Conservation (phyloP, 352 stramenopile species). For the Aphanomyces astaci region DNA sequence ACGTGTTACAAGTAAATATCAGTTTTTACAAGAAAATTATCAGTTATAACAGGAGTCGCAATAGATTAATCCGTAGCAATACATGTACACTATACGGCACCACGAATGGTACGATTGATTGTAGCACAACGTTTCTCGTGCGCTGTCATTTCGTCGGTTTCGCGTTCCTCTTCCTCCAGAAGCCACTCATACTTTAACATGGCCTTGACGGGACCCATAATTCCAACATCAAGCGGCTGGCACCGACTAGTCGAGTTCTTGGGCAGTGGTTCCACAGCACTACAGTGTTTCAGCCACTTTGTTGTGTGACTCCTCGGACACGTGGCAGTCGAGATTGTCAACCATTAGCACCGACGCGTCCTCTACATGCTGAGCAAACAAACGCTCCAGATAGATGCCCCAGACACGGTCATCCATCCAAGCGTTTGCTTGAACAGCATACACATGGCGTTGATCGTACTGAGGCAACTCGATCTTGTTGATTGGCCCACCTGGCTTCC, state of each 20-base stretch:
- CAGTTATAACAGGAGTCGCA: no score
- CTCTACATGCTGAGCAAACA: background rate
- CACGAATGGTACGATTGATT: no score
- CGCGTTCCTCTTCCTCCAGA: background rate
- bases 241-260: background rate
- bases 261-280: background rate
- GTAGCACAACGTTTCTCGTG: no score
- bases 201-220: slow-evolving; percentile 2
- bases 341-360: background rate
- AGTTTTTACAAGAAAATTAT: no score
- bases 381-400: background rate
- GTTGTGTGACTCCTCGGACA: background rate
- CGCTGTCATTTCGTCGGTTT: background rate
- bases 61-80: no score
- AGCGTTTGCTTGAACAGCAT: background rate
- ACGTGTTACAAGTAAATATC: no score
- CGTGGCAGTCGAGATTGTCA: background rate
- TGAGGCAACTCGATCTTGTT: background rate
- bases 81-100: no score
- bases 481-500: background rate
- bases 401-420: background rate
- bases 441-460: background rate
- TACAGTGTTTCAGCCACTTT: background rate
- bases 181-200: slow-evolving; percentile 2
- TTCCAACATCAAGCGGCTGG: background rate